These are phyloP conservation scores for Auriscalpium vulgare DNA, from an alignment of 768 basidiomycete genomes.

Conservation along the genomic window DNA sequence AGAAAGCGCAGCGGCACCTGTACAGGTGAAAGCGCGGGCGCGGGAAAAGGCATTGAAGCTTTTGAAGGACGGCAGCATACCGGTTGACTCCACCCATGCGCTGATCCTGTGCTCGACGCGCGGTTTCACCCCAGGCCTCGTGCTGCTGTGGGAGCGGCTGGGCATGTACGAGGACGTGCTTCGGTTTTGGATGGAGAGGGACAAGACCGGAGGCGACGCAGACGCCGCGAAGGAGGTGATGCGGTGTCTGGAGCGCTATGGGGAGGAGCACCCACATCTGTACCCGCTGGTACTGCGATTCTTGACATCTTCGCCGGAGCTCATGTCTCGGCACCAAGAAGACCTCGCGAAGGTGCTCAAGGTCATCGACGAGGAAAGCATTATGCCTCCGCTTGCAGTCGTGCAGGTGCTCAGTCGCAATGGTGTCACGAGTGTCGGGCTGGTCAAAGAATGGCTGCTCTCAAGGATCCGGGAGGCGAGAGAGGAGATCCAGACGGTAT, in stretches of 20 bases:
- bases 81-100: constrained; percentile 87
- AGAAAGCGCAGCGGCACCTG: constrained; percentile 17
- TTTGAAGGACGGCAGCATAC: constrained; percentile 48
- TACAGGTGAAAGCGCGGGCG: constrained; percentile 24
- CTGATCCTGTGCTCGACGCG: constrained; percentile 89
- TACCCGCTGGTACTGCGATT: constrained; percentile 87
- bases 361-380: constrained; percentile 69
- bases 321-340: constrained; percentile 60
- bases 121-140: constrained; percentile 75
- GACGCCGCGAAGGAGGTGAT: constrained; percentile 51
- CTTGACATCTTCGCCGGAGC: constrained; percentile 72
- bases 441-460: constrained; percentile 89
- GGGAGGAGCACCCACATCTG: constrained; percentile 57
- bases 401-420: constrained; percentile 86
- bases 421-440: constrained; percentile 81
- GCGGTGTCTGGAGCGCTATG: constrained; percentile 68
- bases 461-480: constrained; percentile 64
- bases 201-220: constrained; percentile 28
- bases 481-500: constrained; percentile 73
- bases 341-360: constrained; percentile 70
- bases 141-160: constrained; percentile 86
- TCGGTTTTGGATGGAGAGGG: constrained; percentile 84
- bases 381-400: constrained; percentile 85
- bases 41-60: constrained; percentile 67
- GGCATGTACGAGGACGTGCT: constrained; percentile 96